Evolutionary conservation across 345 rosid species (phyloP).

Genomic region (Eucalyptus caleyi): DNA sequence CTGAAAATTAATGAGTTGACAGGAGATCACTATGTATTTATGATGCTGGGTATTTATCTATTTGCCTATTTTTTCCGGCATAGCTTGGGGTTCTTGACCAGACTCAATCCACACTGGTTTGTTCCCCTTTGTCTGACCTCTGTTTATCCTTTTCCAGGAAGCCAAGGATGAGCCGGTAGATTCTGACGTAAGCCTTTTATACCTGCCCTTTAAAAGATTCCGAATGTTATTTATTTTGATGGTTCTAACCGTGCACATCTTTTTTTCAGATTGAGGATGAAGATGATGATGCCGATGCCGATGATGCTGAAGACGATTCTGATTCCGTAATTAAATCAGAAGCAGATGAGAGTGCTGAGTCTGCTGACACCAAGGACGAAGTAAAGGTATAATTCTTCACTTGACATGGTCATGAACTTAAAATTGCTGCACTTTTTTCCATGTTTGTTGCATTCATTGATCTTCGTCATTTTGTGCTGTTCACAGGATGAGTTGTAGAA

Average conservation of each 20-base stretch:
- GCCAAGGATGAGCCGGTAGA: slow-evolving; percentile 5
- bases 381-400: background rate
- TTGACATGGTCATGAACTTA: background rate
- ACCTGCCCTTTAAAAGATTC: background rate
- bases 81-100: background rate
- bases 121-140: background rate
- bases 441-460: background rate
- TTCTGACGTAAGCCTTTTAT: slow-evolving; percentile 6
- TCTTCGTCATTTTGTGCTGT: background rate
- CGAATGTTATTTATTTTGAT: background rate
- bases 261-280: slow-evolving; percentile 3
- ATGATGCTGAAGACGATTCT: slow-evolving; percentile 6
- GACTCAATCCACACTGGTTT: background rate
- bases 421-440: background rate
- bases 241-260: background rate
- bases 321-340: background rate
- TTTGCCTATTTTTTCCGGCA: background rate
- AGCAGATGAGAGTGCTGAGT: background rate
- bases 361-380: slow-evolving; percentile 2
- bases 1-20: background rate
- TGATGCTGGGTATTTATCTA: background rate
- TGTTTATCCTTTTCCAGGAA: slow-evolving; percentile 4
- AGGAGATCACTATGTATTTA: background rate
- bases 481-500: background rate
- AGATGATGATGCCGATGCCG: slow-evolving; percentile 11